Conservation (phyloP, 1,139 yeast species). For the Pichia sp. region DNA sequence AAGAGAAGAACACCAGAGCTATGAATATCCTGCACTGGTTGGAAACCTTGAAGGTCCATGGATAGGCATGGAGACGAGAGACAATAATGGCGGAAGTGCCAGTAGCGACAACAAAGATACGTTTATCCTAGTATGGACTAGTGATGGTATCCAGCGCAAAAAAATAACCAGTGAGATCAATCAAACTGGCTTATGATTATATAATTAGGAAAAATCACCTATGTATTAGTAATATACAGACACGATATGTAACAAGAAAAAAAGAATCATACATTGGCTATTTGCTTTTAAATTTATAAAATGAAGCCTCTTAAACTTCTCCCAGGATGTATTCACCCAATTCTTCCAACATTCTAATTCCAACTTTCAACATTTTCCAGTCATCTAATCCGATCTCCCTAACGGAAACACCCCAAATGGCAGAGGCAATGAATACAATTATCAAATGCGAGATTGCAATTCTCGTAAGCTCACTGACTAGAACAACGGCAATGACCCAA, state of each 20-base stretch:
- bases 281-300: no score
- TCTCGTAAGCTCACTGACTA: constrained; percentile 23
- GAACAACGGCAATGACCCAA: constrained; percentile 27
- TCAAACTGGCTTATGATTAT: background rate
- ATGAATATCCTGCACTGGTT: constrained; percentile 73
- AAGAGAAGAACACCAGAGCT: constrained; percentile 59
- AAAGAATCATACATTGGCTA: no score
- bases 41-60: constrained; percentile 80
- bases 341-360: constrained; percentile 22
- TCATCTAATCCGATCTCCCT: constrained; percentile 26
- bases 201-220: no score
- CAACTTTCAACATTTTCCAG: constrained; percentile 25
- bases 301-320: constrained; percentile 8
- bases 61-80: constrained; percentile 59
- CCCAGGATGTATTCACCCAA: constrained; percentile 16
- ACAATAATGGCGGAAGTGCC: constrained; percentile 29
- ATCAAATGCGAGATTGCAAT: constrained; percentile 19
- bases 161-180: constrained; percentile 40
- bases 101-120: constrained; percentile 48
- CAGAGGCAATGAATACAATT: constrained; percentile 18
- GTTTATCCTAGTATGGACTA: constrained; percentile 42
- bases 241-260: background rate
- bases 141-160: constrained; percentile 55
- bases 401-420: constrained; percentile 21
- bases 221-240: background rate